Percentiles rank a stretch among this genome's conserved stretches.
phyloP scores from a whole-genome alignment of 306 rosid species.

The Corylus heterophylla region DNA sequence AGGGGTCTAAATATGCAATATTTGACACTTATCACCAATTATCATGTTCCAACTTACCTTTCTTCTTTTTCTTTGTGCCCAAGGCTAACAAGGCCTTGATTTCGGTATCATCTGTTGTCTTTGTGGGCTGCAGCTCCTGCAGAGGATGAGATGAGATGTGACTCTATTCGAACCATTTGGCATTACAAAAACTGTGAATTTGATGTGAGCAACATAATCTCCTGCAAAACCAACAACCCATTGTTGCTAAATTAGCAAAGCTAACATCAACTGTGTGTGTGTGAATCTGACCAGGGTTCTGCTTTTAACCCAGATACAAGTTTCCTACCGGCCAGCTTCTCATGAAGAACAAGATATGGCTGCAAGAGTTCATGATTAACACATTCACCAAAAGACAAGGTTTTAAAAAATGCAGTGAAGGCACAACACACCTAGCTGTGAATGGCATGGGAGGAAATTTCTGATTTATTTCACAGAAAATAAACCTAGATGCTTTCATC shows the following conservation, averaged over 20 bases:
- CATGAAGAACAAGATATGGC: constrained; percentile 90
- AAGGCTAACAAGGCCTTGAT: constrained; percentile 88
- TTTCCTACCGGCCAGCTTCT: constrained; percentile 69
- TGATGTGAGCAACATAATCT: constrained; percentile 81
- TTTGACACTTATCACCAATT: too few species aligned
- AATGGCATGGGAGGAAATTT: constrained; percentile 83
- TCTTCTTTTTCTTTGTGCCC: constrained; percentile 85
- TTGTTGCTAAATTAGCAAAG: neutral
- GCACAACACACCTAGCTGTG: constrained; percentile 52
- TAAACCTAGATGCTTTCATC: too few species aligned
- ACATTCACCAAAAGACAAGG: constrained; percentile 42
- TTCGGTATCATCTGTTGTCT: constrained; percentile 84
- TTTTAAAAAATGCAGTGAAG: neutral
- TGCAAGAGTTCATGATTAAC: constrained; percentile 93
- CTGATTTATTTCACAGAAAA: constrained; percentile 59
- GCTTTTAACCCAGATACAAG: neutral
- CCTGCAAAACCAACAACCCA: constrained; percentile 51
- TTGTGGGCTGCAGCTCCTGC: constrained; percentile 76
- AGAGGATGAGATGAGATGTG: constrained; percentile 58
- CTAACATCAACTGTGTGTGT: neutral
- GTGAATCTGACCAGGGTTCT: neutral
- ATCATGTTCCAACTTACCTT: constrained; percentile 32
- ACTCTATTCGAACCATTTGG: constrained; percentile 89
- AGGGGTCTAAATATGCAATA: too few species aligned
- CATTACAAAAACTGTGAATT: constrained; percentile 88